phyloP scores from a whole-genome alignment of 495 filamentous ascomycete genomes.

The Achaetomiella virescens region DNA sequence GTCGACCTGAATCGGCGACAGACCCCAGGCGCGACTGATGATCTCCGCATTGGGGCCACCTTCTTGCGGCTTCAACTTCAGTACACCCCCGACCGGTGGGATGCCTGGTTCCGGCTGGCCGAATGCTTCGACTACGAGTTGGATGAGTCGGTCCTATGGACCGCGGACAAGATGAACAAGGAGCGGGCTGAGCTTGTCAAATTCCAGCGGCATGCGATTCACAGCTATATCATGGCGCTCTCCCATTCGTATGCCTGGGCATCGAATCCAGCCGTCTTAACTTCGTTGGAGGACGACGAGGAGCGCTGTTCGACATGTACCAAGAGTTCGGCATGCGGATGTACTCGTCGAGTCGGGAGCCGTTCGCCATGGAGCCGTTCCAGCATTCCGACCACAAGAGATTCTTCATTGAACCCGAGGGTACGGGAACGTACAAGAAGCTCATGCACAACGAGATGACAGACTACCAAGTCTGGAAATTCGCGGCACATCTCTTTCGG shows the following conservation, averaged over 20 bases:
- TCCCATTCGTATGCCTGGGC: constrained; percentile 60
- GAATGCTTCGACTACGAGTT: constrained; percentile 88
- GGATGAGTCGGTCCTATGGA: constrained; percentile 90
- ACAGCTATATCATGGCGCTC: constrained; percentile 88
- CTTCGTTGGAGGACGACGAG: constrained; percentile 49
- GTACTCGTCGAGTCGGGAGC: constrained; percentile 85
- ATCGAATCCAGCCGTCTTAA: constrained; percentile 42
- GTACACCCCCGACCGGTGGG: constrained; percentile 80
- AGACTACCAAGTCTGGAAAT: constrained; percentile 76
- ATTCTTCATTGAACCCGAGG: constrained; percentile 62
- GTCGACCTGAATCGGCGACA: constrained; percentile 65
- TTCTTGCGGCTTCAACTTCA: constrained; percentile 84
- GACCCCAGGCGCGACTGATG: constrained; percentile 69
- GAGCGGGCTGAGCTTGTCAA: constrained; percentile 65
- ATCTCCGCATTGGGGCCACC: constrained; percentile 73
- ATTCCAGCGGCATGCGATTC: constrained; percentile 76
- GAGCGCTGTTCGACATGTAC: constrained; percentile 76
- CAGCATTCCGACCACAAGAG: constrained; percentile 66
- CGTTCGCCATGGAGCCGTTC: constrained; percentile 85
- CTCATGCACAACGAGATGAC: constrained; percentile 67
- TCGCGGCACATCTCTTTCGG: constrained; percentile 72
- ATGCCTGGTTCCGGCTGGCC: constrained; percentile 90
- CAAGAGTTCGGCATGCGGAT: constrained; percentile 83
- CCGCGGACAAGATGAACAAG: constrained; percentile 92
- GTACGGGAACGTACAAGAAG: constrained; percentile 66